Base-by-base conservation (phyloP, 768 basidiomycete species). In the Grammothele lineata region DNA sequence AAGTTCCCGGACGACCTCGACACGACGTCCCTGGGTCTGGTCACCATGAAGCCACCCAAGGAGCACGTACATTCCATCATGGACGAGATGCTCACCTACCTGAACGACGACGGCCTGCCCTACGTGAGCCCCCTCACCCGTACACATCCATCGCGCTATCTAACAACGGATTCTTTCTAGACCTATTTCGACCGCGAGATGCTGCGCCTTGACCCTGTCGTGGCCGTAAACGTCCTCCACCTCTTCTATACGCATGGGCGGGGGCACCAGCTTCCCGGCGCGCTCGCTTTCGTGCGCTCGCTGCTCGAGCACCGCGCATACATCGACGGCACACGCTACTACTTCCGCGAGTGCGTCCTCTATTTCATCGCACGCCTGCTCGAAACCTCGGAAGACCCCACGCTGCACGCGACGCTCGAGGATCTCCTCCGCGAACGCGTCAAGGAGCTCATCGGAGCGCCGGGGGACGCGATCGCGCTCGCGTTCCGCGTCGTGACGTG, bases 1-100 rank as follows among this genome's bases (percentile, higher is more conserved):
- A 62, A 66, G 26, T 76, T 73, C 54, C 75, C 75, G 1, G 70
- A 64, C 50, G 78, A 80, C 60, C 62, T 76, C 17, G 77, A 78
- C 48, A 80, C 76, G 1, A 78, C 78, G 0, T 75, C 77, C n/a
- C 32, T 78, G n/a, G 77, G 62, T 17, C 62, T 76, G 23, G 74
- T 72, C 4, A 64, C 76, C 34, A 57, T 66, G 30, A 37, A 56
- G 50, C 60, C 38, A 21, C 45, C 55, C 30, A 58, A 62, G 27
- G 58, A 56, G 11, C 52, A 67, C 14, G 65, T 63, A 5, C 60
- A 61, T 34, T 63, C 67, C n/a, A 64, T 78, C n/a, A 75, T 80
- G 69, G 70, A 77, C 55, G 73, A 78, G 48, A 78, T 78, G 70
- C 67, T 78, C 4, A 56, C 69, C 33, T 74, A 74, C 48, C 53